phyloP scores from a whole-genome alignment of 257 asterid genomes.

The Rehmannia glutinosa region DNA sequence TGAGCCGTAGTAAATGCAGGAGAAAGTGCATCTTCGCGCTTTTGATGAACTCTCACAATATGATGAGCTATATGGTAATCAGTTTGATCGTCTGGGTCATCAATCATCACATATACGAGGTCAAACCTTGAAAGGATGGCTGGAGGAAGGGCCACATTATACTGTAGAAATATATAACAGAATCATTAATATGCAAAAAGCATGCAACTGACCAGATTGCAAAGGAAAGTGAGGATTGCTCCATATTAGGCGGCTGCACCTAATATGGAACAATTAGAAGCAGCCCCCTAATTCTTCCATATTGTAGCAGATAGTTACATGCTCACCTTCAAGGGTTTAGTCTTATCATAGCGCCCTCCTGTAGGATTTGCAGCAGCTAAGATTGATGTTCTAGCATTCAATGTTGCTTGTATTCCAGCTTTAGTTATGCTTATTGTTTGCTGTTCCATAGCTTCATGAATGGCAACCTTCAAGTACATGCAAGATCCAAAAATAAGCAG shows the following conservation, averaged over 20 bases:
- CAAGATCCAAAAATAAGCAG: slow-evolving; percentile 14
- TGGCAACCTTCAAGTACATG: slow-evolving; percentile 69
- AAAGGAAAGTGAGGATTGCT: background rate
- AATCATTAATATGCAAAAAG: slow-evolving; percentile 17
- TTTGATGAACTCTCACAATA: slow-evolving; percentile 92
- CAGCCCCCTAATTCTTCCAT: too few species aligned
- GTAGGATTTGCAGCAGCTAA: slow-evolving; percentile 99
- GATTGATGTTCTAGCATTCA: slow-evolving; percentile 96
- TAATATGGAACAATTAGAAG: background rate
- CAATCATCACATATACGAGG: slow-evolving; percentile 96
- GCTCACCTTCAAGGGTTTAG: slow-evolving; percentile 92
- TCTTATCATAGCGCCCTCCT: slow-evolving; percentile 98
- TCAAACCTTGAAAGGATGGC: slow-evolving; percentile 99
- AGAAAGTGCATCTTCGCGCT: slow-evolving; percentile 73
- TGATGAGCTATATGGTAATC: slow-evolving; percentile 94
- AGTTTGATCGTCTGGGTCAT: slow-evolving; percentile 93
- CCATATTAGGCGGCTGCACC: background rate
- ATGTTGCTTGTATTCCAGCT: slow-evolving; percentile 98
- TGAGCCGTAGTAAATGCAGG: slow-evolving; percentile 83
- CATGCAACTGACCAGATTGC: background rate
- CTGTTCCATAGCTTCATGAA: slow-evolving; percentile 99
- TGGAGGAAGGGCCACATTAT: slow-evolving; percentile 98
- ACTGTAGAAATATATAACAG: slow-evolving; percentile 47
- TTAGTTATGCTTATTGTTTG: slow-evolving; percentile 99
- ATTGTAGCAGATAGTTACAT: background rate